Conservation (phyloP, 1,284 basidiomycete species). For the Pyrrhoderma lamaoense region DNA sequence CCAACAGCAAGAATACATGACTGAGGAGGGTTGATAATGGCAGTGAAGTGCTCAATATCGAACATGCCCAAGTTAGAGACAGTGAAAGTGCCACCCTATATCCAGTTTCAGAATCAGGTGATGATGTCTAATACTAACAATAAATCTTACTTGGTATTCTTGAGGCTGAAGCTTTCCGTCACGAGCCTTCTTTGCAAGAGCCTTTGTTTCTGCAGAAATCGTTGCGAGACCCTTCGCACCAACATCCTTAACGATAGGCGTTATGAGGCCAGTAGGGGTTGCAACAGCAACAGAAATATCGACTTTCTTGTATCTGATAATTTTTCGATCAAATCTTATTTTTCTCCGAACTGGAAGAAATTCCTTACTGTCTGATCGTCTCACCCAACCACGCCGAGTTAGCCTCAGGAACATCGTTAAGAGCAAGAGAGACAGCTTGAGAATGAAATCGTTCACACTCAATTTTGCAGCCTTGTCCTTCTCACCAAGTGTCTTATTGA, state of each 20-base stretch:
- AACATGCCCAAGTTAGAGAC: conserved; percentile 99
- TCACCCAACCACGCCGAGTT: conserved; percentile 99
- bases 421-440: conserved; percentile 92
- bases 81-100: conserved; percentile 92
- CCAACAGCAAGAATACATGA: conserved; percentile 97
- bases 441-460: conserved; percentile 97
- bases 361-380: conserved; percentile 84
- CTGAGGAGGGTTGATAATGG: conserved; percentile 99
- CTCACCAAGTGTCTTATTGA: conserved; percentile 86
- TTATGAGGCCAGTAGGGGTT: conserved; percentile 94
- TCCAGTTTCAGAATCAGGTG: not conserved
- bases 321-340: too few species aligned
- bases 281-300: conserved; percentile 98
- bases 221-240: conserved; percentile 87
- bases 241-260: conserved; percentile 93
- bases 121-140: not conserved
- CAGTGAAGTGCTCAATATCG: conserved; percentile 92
- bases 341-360: not conserved
- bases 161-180: conserved; percentile 94
- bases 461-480: conserved; percentile 85
- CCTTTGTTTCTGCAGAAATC: conserved; percentile 90
- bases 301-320: conserved; percentile 82
- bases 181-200: conserved; percentile 89
- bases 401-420: conserved; percentile 93
- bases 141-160: conserved; percentile 78